Evolutionary conservation across 208 protist genomes (phyloP), one percentile per base, ranked within the genome.

Genomic region (Endotrypanum monterogeii): DNA sequence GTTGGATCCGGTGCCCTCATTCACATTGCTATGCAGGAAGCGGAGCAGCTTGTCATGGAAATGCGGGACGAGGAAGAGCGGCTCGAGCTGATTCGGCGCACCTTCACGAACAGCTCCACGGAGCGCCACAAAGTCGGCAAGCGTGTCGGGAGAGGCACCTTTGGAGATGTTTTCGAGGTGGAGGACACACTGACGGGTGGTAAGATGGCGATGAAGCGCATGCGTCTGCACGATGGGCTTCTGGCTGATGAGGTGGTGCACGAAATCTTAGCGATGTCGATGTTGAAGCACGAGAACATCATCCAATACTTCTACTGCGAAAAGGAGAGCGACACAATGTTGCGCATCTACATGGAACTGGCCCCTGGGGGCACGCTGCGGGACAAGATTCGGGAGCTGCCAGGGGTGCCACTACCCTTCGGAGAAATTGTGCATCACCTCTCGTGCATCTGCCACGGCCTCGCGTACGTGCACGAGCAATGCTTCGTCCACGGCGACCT

Each of bases 221-320:
- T 97, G 88, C 80, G 80, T 61, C 79, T 97, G 51, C 98, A 94
- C 75, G 92, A 99, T 48, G 86, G 95, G 12, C 83, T 89, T 14
- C 52, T 87, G 8, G 90, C 85, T 1, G 89, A 94, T 54, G 87
- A 89, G 63, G 69, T 96, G 23, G 81, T 96, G 67, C 83, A 93
- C 60, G 94, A 98, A 71, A 94, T 98, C 32, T 73, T 90, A 20
- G 84, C 96, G 30, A 97, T 98, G 92, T 96, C 91, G n/a, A 76
- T 81, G 30, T 80, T 98, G 51, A 84, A 87, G 56, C 94, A 98
- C 80, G 89, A 95, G 50, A 98, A 98, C 81, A 98, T 98, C 71
- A 97, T 98, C 41, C 92, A 92, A 71, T 98, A 98, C 81, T 98
- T 97, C 73, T 93, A 89, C 80, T 97, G 96, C 69, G 86, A 94